Base-by-base conservation (phyloP, 1,284 basidiomycete species). In the Leccinum subspadiceum region DNA sequence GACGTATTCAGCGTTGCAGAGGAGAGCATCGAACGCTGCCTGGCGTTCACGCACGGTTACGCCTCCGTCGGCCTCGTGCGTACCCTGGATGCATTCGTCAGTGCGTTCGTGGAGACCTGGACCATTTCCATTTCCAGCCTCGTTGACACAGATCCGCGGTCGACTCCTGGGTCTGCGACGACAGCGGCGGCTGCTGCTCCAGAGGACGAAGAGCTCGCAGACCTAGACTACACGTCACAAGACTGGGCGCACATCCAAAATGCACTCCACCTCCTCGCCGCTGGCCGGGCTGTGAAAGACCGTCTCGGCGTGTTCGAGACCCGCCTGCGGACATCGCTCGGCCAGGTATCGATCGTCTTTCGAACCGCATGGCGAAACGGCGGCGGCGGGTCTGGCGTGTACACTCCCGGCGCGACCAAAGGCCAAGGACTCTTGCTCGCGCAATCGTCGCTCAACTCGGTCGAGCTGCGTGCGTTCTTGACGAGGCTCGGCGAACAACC, bases 221-320 rank as follows among this genome's bases (percentile, higher is more conserved):
- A 93, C 63, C 75, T 94, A 62, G 94, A 97, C 74, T 96, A 96
- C 68, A 89, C 89, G 2, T 78, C 86, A 3, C 87, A 93, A 59
- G 94, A 98, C 72, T 95, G 93, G 92, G 80, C 84, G 2, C 81
- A 86, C 26, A 94, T 97, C 63, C 94, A 96, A 72, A 75, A 84
- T 8, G 85, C 86, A 1, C 74, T 97, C n/a, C 90, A 93, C 68
- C 79, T 96, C 20, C 82, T 98, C 35, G 86, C 90, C 26, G 84
- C 90, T 17, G 89, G 89, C 37, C 83, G 89, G 1, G 81, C 83
- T 0, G 81, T 94, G 8, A 82, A 82, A 31, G 89, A 93, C 44
- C 84, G 87, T 13, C 75, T 94, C 33, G 64, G 71, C 2, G 69
- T 74, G 26, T 94, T 94, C 68, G 93, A 96, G 73, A 73, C 71